A percentile compares a stretch with the other conserved stretches of the same genome.
Evolutionary conservation across 768 basidiomycete genomes (phyloP).

Genomic region (Trametes meyenii): DNA sequence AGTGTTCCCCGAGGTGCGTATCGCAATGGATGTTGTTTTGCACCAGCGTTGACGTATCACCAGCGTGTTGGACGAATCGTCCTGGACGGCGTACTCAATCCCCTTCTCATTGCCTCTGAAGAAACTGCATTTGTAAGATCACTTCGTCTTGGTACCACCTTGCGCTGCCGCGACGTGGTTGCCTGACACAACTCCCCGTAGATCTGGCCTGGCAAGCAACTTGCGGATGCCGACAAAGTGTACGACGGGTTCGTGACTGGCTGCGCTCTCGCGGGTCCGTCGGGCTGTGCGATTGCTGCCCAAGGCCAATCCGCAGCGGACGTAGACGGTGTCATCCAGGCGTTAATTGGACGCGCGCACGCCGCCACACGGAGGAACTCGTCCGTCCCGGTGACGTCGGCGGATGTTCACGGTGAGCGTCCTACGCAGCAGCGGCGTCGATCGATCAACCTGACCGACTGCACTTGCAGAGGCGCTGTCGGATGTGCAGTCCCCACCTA

Average conservation of each 20-base stretch:
- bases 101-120: background rate
- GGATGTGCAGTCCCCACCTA: background rate
- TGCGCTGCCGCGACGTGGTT: background rate
- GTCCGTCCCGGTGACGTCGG: constrained; percentile 12
- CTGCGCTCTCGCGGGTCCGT: constrained; percentile 13
- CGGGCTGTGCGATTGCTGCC: constrained; percentile 7
- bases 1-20: constrained; percentile 16
- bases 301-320: background rate
- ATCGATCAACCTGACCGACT: background rate
- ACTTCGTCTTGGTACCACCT: background rate
- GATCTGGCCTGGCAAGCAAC: background rate
- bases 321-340: constrained; percentile 6
- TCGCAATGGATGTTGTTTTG: too few relatives aligned
- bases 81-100: constrained; percentile 13
- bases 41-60: background rate
- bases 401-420: constrained; percentile 4
- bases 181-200: background rate
- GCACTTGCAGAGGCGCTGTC: background rate
- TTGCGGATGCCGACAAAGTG: constrained; percentile 9
- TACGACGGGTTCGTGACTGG: constrained; percentile 10
- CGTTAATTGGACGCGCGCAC: constrained; percentile 1
- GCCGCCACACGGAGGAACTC: constrained; percentile 7
- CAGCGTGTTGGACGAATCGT: constrained; percentile 14
- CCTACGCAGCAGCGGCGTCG: background rate
- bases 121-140: constrained; percentile 5